phyloP scores from a whole-genome alignment of 129 eudicot species.

The Artemisia annua region DNA sequence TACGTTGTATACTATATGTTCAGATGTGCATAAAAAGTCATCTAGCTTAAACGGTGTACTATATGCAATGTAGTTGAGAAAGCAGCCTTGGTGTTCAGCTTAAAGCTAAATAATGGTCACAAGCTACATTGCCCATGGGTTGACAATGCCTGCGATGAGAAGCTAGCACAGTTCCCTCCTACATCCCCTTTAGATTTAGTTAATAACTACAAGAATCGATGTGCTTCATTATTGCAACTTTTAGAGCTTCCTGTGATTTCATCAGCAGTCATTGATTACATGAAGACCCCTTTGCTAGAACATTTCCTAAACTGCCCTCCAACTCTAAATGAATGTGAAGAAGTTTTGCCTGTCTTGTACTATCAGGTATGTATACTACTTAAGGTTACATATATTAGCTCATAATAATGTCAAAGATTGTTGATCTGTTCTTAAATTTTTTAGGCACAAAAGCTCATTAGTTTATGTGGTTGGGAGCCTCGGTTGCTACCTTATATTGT shows the following conservation, averaged over 20 bases:
- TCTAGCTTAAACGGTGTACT: not conserved
- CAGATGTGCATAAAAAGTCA: not conserved
- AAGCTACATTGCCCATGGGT: conserved; percentile 90
- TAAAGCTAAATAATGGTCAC: conserved; percentile 91
- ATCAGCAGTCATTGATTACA: conserved; percentile 44
- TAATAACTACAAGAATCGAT: conserved; percentile 67
- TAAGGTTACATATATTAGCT: conserved; percentile 7
- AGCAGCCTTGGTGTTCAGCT: conserved; percentile 87
- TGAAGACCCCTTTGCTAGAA: conserved; percentile 71
- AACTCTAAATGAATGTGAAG: conserved; percentile 39
- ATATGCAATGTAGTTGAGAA: conserved; percentile 68
- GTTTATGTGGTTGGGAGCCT: conserved; percentile 98
- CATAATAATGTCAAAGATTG: not conserved
- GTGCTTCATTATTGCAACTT: conserved; percentile 57
- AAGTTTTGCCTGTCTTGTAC: conserved; percentile 46
- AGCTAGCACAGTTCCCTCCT: conserved; percentile 76
- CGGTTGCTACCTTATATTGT: conserved; percentile 75
- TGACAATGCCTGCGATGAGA: conserved; percentile 79
- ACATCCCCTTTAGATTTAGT: conserved; percentile 53
- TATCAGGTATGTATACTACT: conserved; percentile 61
- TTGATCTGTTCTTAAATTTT: conserved; percentile 24
- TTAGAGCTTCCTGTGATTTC: conserved; percentile 75
- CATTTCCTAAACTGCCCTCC: conserved; percentile 57
- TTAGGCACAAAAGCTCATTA: conserved; percentile 81
- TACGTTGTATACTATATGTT: not conserved